Percentiles rank a stretch among this genome's conserved stretches.
Evolutionary conservation across 2,329 filamentous ascomycete species (phyloP).

Genomic region (Ceratocystiopsis minuta): DNA sequence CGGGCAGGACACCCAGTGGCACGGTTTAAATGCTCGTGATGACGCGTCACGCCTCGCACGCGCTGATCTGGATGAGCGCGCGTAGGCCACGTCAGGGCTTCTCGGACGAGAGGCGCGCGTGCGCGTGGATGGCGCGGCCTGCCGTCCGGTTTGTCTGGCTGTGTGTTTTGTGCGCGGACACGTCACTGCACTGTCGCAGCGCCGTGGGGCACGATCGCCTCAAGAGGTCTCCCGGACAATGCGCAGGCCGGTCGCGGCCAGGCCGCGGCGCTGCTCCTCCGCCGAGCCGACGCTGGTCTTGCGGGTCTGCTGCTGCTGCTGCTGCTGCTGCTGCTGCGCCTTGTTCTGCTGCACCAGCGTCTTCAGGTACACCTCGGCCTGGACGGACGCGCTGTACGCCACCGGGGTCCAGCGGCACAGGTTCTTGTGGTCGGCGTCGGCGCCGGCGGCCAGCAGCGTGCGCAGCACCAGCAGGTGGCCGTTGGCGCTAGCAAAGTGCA

Average conservation of each 20-base stretch:
- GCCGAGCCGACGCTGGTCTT: slow-evolving; percentile 6
- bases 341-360: slow-evolving; percentile 37
- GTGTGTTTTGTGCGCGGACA: no score
- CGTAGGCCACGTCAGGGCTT: no score
- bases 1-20: no score
- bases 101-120: no score
- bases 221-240: slow-evolving; percentile 7
- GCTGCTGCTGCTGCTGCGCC: slow-evolving; percentile 12
- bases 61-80: no score
- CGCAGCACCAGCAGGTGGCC: slow-evolving; percentile 63
- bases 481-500: slow-evolving; percentile 72
- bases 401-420: slow-evolving; percentile 66
- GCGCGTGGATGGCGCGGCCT: no score
- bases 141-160: no score
- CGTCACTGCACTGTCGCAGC: no score
- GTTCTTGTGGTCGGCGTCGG: slow-evolving; percentile 55
- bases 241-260: slow-evolving; percentile 4
- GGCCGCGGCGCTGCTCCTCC: slow-evolving; percentile 13
- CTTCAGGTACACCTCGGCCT: slow-evolving; percentile 73
- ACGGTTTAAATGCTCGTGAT: no score
- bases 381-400: slow-evolving; percentile 65
- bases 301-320: neutral
- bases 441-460: slow-evolving; percentile 60
- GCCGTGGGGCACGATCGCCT: no score
- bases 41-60: no score